Percentiles rank a stretch among this genome's conserved stretches.
phyloP scores from a whole-genome alignment of 257 asterid species.

The Jacaranda mimosifolia region DNA sequence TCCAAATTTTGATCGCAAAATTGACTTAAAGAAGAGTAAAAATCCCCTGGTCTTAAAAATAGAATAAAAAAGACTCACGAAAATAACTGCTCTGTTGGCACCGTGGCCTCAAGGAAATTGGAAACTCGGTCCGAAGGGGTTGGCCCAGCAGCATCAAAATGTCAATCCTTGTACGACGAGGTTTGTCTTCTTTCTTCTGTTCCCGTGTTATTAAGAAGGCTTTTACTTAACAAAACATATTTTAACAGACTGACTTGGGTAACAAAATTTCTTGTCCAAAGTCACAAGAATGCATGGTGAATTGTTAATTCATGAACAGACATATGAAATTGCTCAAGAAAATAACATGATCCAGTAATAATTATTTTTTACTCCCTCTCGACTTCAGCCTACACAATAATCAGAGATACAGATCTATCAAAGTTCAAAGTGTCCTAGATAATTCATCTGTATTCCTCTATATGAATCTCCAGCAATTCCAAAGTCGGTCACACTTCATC shows the following conservation, averaged over 20 bases:
- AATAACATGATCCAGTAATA: constrained; percentile 22
- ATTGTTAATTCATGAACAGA: constrained; percentile 23
- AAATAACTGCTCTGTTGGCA: too few species aligned
- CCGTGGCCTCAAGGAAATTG: too few species aligned
- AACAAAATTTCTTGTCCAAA: background rate
- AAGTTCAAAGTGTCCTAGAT: constrained; percentile 13
- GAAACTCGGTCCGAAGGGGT: too few species aligned
- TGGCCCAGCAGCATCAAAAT: too few species aligned
- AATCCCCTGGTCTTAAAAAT: too few species aligned
- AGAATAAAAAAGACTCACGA: too few species aligned
- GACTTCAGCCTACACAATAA: constrained; percentile 30
- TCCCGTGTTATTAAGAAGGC: too few species aligned
- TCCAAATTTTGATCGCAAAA: too few species aligned
- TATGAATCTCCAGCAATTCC: constrained; percentile 20
- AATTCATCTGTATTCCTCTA: constrained; percentile 25
- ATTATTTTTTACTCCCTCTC: background rate
- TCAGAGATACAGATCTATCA: constrained; percentile 30
- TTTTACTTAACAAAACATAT: too few species aligned
- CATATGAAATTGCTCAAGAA: constrained; percentile 2
- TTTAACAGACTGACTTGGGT: background rate
- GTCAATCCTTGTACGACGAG: too few species aligned
- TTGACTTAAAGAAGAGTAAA: too few species aligned
- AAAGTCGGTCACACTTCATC: background rate
- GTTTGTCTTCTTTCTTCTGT: too few species aligned
- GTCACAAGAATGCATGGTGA: background rate